These are phyloP conservation scores for Leccinum fallax DNA, from an alignment of 1,284 basidiomycete species.

Conservation along the genomic window DNA sequence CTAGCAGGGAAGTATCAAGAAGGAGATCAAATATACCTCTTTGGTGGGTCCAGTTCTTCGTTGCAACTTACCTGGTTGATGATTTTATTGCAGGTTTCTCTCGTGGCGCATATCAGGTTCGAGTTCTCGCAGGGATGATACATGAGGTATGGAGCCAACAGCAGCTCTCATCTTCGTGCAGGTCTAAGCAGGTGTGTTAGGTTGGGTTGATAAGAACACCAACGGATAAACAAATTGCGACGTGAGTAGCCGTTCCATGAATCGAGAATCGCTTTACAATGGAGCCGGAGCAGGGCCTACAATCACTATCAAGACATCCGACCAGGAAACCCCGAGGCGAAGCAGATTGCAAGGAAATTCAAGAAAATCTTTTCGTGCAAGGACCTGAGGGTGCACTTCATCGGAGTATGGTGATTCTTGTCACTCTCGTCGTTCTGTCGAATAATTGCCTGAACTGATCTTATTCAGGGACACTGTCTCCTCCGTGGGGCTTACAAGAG, in stretches of 20 bases:
- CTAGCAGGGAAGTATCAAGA: constrained; percentile 38
- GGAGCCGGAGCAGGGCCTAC: constrained; percentile 36
- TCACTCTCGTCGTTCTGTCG: background rate
- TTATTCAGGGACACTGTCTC: constrained; percentile 41
- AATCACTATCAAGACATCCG: constrained; percentile 31
- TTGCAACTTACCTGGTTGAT: background rate
- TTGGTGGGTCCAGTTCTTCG: constrained; percentile 33
- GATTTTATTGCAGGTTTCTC: constrained; percentile 39
- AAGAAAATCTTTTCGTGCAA: background rate
- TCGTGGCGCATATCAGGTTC: constrained; percentile 44
- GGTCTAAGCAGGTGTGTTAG: background rate
- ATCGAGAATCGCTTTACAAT: background rate
- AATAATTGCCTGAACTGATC: background rate
- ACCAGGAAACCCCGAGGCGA: background rate
- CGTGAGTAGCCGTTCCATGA: background rate
- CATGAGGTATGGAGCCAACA: constrained; percentile 25
- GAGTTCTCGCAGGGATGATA: constrained; percentile 42
- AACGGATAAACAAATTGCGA: constrained; percentile 18
- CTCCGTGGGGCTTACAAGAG: constrained; percentile 4
- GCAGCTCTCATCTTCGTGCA: background rate
- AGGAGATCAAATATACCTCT: constrained; percentile 45
- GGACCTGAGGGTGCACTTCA: constrained; percentile 36
- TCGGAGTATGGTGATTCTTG: constrained; percentile 36
- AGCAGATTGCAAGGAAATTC: background rate
- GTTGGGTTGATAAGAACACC: constrained; percentile 16